These are phyloP conservation scores for Trichaptum fuscoviolaceum DNA, from an alignment of 768 basidiomycete genomes.

Conservation along the genomic window DNA sequence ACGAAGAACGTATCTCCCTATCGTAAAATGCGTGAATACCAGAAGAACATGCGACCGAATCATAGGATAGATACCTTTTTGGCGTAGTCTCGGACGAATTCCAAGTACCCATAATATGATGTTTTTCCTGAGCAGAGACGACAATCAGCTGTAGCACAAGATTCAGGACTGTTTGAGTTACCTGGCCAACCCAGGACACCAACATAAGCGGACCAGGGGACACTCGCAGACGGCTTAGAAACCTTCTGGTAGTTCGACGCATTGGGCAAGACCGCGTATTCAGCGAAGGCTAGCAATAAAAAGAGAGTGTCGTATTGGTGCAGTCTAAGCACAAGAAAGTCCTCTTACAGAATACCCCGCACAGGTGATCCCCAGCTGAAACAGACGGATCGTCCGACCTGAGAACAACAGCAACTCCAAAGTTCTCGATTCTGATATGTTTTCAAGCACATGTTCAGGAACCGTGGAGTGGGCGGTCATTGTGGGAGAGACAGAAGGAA, in stretches of 20 bases:
- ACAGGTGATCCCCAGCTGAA: slow-evolving; percentile 37
- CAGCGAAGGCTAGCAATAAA: slow-evolving; percentile 29
- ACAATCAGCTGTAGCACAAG: not conserved
- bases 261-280: slow-evolving; percentile 32
- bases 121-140: slow-evolving; percentile 22
- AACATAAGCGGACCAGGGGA: slow-evolving; percentile 45
- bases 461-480: not conserved
- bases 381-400: slow-evolving; percentile 33
- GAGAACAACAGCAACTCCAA: slow-evolving; percentile 43
- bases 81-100: slow-evolving; percentile 23
- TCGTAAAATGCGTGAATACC: not conserved
- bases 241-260: slow-evolving; percentile 23
- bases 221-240: slow-evolving; percentile 32
- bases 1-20: slow-evolving; percentile 1
- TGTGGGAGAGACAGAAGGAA: not conserved
- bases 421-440: slow-evolving; percentile 11
- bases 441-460: not conserved
- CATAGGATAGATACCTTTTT: slow-evolving; percentile 28
- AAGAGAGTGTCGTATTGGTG: too few relatives aligned
- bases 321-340: not conserved
- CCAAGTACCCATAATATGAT: slow-evolving; percentile 37
- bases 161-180: slow-evolving; percentile 4
- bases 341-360: slow-evolving; percentile 24
- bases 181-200: slow-evolving; percentile 45
- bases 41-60: not conserved